Evolutionary conservation across 192 early-diverging fungal species (phyloP).

Genomic region (Allomyces macrogynus): DNA sequence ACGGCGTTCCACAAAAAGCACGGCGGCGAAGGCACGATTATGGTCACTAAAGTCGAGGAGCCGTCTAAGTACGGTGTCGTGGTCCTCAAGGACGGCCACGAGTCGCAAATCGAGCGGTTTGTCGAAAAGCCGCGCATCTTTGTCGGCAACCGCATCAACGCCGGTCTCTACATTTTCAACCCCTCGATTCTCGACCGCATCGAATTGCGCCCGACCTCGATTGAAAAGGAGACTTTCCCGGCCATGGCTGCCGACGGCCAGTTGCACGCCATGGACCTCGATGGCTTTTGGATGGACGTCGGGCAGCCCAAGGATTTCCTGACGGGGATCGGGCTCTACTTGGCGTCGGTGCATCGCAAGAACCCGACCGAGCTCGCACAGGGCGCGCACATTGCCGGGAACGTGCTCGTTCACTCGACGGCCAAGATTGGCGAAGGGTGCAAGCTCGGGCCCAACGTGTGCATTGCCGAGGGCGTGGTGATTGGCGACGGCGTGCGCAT

Average conservation of each 20-base stretch:
- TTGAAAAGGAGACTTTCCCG: conserved; percentile 97
- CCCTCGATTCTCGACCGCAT: conserved; percentile 78
- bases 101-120: conserved; percentile 70
- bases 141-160: conserved; percentile 96
- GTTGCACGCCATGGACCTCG: conserved; percentile 81
- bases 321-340: conserved; percentile 83
- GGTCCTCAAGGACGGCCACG: conserved; percentile 46
- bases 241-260: conserved; percentile 64
- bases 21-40: conserved; percentile 85
- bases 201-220: conserved; percentile 84
- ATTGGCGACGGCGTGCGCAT: conserved; percentile 91
- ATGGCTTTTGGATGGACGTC: conserved; percentile 99
- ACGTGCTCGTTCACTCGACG: conserved; percentile 77
- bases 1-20: conserved; percentile 77
- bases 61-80: conserved; percentile 98
- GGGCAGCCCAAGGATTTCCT: conserved; percentile 98
- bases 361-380: conserved; percentile 46
- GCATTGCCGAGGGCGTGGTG: conserved; percentile 73
- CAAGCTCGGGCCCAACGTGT: conserved; percentile 93
- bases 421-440: conserved; percentile 89
- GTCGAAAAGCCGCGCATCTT: conserved; percentile 94
- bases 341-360: conserved; percentile 58
- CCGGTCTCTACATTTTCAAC: conserved; percentile 96
- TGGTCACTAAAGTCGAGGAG: conserved; percentile 93
- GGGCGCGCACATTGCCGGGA: conserved; percentile 38